Percentiles rank a stretch among this genome's conserved stretches.
Evolutionary conservation across 2,329 filamentous ascomycete species (phyloP).

Genomic region (Cercospora beticola): DNA sequence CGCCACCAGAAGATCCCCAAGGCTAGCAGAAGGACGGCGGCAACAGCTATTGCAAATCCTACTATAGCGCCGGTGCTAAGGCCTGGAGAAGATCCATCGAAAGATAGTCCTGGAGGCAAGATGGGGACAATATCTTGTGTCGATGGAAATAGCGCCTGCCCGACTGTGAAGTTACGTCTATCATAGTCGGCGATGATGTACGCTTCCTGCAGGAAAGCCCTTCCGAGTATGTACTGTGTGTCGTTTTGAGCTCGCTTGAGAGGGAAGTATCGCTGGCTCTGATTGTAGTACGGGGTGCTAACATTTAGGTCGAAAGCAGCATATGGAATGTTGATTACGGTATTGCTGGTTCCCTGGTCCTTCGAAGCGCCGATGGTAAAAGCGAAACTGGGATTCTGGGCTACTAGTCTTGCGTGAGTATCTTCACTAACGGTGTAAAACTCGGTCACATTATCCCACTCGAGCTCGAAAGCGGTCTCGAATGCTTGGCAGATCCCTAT

Average conservation of each 20-base stretch:
- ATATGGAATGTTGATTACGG: conserved; percentile 50
- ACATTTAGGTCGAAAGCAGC: conserved; percentile 50
- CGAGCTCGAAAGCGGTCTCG: conserved; percentile 42
- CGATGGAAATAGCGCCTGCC: conserved; percentile 31
- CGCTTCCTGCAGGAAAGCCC: conserved; percentile 69
- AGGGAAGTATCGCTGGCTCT: conserved; percentile 65
- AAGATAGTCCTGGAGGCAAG: background rate
- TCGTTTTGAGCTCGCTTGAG: conserved; percentile 57
- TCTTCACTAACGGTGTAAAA: conserved; percentile 44
- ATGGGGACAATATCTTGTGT: background rate
- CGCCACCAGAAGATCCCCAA: background rate
- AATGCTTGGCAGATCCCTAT: conserved; percentile 41
- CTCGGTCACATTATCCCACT: conserved; percentile 40
- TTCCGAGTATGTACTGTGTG: conserved; percentile 61
- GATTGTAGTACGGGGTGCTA: conserved; percentile 54
- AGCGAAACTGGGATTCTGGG: conserved; percentile 40
- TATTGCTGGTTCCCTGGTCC: conserved; percentile 20
- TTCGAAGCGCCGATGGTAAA: conserved; percentile 31
- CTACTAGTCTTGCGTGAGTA: conserved; percentile 36
- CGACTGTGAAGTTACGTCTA: conserved; percentile 47
- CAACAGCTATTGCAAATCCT: conserved; percentile 1
- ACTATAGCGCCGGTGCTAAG: background rate
- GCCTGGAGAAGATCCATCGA: background rate
- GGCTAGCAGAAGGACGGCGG: background rate
- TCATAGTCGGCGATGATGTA: conserved; percentile 52